Conservation (phyloP, 345 rosid genomes). For the Trapa incisa region DNA sequence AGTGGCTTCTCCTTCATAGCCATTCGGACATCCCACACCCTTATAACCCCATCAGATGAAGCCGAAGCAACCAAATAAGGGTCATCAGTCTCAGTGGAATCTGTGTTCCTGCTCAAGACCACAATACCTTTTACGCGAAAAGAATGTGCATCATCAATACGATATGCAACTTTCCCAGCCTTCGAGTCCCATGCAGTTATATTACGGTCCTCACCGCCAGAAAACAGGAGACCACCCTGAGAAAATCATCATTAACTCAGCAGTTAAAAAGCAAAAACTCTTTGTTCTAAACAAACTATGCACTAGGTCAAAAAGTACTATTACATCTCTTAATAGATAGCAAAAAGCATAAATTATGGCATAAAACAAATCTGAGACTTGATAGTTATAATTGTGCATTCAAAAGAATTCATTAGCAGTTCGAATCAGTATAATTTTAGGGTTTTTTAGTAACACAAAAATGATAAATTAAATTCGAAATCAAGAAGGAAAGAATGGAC, state of each 20-base stretch:
- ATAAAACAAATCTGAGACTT: not conserved
- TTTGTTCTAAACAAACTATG: too few species aligned
- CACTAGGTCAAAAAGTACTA: too few species aligned
- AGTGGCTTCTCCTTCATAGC: conserved; percentile 47
- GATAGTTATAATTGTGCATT: not conserved
- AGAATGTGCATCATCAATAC: conserved; percentile 66
- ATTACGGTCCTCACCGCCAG: conserved; percentile 80
- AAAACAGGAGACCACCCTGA: conserved; percentile 64
- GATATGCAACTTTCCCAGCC: conserved; percentile 65
- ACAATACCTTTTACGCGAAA: conserved; percentile 82
- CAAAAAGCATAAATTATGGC: too few species aligned
- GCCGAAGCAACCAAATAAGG: conserved; percentile 73
- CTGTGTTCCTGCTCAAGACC: conserved; percentile 40
- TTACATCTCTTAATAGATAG: too few species aligned
- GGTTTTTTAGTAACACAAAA: too few species aligned
- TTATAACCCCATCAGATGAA: conserved; percentile 81
- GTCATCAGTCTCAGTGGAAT: conserved; percentile 30
- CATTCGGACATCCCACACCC: conserved; percentile 88
- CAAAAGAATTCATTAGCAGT: too few species aligned
- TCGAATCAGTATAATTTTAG: not conserved
- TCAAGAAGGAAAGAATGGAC: too few species aligned
- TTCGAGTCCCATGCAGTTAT: conserved; percentile 87
- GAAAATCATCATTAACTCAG: not conserved
- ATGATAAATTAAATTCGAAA: too few species aligned
- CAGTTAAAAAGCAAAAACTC: not conserved